These are phyloP conservation scores for Xylaria sp. DNA, from an alignment of 2,329 filamentous ascomycete species.

Conservation along the genomic window DNA sequence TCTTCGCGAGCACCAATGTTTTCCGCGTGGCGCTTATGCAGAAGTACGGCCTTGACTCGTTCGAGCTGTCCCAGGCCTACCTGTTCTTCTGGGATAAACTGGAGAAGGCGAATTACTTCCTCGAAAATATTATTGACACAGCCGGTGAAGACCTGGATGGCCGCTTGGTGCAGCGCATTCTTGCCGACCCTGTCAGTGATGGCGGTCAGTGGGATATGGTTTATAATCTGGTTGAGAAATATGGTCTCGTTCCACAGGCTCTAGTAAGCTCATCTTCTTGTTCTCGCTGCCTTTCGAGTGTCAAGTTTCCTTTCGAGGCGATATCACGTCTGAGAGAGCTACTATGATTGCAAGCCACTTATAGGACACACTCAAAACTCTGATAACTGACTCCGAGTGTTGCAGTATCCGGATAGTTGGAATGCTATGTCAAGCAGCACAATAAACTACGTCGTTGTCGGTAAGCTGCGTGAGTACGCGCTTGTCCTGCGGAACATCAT, in stretches of 20 bases:
- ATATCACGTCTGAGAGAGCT: too few relatives aligned
- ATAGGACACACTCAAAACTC: neutral
- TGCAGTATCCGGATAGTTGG: constrained; percentile 78
- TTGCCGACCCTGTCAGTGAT: constrained; percentile 76
- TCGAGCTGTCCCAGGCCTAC: constrained; percentile 89
- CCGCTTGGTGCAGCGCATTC: constrained; percentile 75
- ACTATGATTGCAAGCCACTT: neutral
- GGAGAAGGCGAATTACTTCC: constrained; percentile 89
- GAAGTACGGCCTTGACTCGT: constrained; percentile 78
- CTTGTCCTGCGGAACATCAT: constrained; percentile 73
- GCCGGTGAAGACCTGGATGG: constrained; percentile 75
- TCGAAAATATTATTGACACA: constrained; percentile 84
- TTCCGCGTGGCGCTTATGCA: constrained; percentile 91
- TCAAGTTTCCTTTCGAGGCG: too few relatives aligned
- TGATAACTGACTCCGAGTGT: neutral
- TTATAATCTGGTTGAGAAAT: constrained; percentile 84
- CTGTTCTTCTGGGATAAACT: constrained; percentile 96
- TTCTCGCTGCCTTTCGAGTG: too few relatives aligned
- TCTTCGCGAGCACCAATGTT: constrained; percentile 91
- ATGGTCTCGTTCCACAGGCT: constrained; percentile 84
- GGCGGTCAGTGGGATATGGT: constrained; percentile 96
- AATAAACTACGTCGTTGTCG: constrained; percentile 80
- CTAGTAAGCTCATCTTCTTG: constrained; percentile 50
- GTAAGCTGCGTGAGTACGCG: constrained; percentile 87
- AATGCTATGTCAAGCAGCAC: constrained; percentile 76